A percentile compares a stretch with the other conserved stretches of the same genome.
Conservation (phyloP, 306 rosid species). For the Glycine latifolia region DNA sequence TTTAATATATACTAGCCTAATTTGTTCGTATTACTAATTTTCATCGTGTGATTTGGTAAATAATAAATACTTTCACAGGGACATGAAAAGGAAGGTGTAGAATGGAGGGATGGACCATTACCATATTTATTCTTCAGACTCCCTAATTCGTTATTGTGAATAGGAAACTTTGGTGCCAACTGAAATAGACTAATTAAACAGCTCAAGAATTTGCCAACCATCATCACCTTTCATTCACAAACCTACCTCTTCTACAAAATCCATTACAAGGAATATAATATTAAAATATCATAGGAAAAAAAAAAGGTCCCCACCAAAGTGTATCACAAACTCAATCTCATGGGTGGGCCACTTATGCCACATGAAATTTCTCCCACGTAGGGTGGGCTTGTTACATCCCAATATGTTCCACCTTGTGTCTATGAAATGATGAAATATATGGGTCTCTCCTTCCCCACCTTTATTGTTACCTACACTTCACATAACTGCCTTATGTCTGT, state of each 20-base stretch:
- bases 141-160: neutral
- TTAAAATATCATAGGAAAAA: neutral
- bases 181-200: neutral
- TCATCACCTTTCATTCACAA: neutral
- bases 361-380: slow-evolving; percentile 36
- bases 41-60: too few relatives aligned
- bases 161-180: neutral
- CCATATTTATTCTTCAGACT: neutral
- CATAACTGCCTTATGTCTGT: neutral
- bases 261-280: neutral
- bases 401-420: slow-evolving; percentile 17
- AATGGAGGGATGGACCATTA: neutral
- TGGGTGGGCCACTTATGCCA: slow-evolving; percentile 37
- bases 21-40: too few relatives aligned
- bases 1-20: too few relatives aligned
- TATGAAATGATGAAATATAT: neutral
- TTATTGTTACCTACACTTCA: neutral
- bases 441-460: neutral
- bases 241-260: neutral
- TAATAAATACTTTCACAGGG: neutral
- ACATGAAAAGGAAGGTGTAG: neutral
- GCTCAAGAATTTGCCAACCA: neutral
- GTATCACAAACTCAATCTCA: slow-evolving; percentile 19
- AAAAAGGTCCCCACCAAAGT: neutral
- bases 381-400: slow-evolving; percentile 40